Evolutionary conservation across 2,329 filamentous ascomycete species (phyloP), one percentile per base, ranked within the genome.

Genomic region (Sclerotinia glacialis): DNA sequence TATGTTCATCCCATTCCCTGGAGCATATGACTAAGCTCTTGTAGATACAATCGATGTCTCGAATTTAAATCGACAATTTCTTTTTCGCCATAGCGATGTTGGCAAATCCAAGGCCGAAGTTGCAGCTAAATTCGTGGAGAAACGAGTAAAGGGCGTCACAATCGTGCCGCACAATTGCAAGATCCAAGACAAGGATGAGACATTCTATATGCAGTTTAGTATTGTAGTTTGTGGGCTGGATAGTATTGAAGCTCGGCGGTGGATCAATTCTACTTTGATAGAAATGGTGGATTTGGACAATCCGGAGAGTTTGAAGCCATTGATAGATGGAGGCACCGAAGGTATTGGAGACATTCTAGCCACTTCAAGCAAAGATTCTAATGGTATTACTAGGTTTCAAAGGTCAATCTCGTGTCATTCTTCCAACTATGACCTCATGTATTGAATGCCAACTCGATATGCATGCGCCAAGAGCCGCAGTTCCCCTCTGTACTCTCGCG

Each of bases 361-460:
- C 23, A 28, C 4, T n/a, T n/a, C n/a, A 1, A 37, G 40, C 37
- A 62, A 47, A 23, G 50, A 42, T 14, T n/a, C 14, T 49, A 44
- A 26, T 34, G 40, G 42, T 52, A 16, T 26, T 42, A 59, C 23
- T 69, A 88, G 88, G 94, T 60, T 98, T 99, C 86, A 99, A 98
- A 80, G 95, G 95, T 62, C 96, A 99, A 77, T 90, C 93, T 1
- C 87, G 94, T 74, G 94, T 99, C 67, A 90, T 99, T 67, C 82
- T 98, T 28, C 95, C 95, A 0, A 93, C 92, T 5, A 86, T 99
- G 75, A 96, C 93, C 23, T 96, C 93, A 28, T 99, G 95, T 77
- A 96, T 99, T 74, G 95, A 99, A 81, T 99, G 95, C 76, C 95
- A 99, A 76, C 86, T 99, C 37, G 95, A 98, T 77, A 97, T 99